Percentiles rank a stretch among this genome's conserved stretches.
Evolutionary conservation across 441 rosid species (phyloP).

Genomic region (Populus hybrid): DNA sequence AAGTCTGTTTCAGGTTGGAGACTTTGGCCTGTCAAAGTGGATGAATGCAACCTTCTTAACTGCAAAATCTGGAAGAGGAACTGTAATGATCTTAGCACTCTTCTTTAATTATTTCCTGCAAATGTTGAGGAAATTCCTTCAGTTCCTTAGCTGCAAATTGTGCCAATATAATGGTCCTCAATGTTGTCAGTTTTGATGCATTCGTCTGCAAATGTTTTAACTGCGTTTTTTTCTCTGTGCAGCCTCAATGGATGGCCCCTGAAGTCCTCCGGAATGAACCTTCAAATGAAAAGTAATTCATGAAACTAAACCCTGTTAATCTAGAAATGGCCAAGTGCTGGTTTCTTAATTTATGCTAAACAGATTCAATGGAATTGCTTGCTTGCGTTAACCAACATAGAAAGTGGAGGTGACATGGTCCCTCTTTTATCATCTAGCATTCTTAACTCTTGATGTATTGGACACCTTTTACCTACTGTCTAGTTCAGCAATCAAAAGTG

Average conservation of each 20-base stretch:
- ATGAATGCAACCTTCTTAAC: slow-evolving; percentile 74
- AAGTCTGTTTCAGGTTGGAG: slow-evolving; percentile 58
- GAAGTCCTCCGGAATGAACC: slow-evolving; percentile 86
- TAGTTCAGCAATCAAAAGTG: not conserved
- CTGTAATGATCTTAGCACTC: slow-evolving; percentile 37
- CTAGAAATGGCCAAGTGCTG: not conserved
- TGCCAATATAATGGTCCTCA: too few relatives aligned
- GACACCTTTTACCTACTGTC: not conserved
- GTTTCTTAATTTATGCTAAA: not conserved
- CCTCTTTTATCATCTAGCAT: not conserved
- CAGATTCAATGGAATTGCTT: not conserved
- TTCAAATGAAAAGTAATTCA: slow-evolving; percentile 70
- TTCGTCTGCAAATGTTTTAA: not conserved
- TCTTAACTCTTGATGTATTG: not conserved
- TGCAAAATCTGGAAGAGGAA: slow-evolving; percentile 79
- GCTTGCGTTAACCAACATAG: not conserved
- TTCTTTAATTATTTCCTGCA: not conserved
- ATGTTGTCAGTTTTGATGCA: not conserved
- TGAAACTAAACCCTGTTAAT: not conserved
- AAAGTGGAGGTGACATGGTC: not conserved
- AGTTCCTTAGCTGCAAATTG: too few relatives aligned
- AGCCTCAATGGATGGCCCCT: slow-evolving; percentile 99
- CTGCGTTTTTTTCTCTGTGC: slow-evolving; percentile 22
- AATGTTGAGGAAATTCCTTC: not conserved
- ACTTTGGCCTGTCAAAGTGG: slow-evolving; percentile 84